phyloP scores from a whole-genome alignment of 2,329 filamentous ascomycete species.

The Chaetothyriales sp. region DNA sequence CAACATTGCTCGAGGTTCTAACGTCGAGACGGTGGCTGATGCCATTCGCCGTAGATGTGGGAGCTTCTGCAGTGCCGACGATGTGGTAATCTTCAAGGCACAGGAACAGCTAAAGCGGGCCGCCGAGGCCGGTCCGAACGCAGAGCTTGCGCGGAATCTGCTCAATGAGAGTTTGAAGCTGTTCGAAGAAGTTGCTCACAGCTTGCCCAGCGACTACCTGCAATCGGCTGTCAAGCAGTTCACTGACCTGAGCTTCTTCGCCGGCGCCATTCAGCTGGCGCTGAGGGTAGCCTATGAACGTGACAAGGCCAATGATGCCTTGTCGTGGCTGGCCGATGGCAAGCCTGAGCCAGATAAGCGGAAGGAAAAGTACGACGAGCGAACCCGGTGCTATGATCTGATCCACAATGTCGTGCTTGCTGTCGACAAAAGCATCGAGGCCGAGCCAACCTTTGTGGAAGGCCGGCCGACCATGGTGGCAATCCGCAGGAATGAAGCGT shows the following conservation, averaged over 20 bases:
- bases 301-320: constrained; percentile 73
- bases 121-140: constrained; percentile 60
- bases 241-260: constrained; percentile 72
- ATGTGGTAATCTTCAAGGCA: constrained; percentile 96
- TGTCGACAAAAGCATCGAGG: constrained; percentile 57
- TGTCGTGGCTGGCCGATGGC: constrained; percentile 78
- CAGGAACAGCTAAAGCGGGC: constrained; percentile 89
- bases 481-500: constrained; percentile 74
- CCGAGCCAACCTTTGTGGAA: constrained; percentile 60
- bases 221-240: constrained; percentile 67
- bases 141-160: constrained; percentile 61
- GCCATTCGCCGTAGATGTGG: constrained; percentile 83
- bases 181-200: constrained; percentile 78
- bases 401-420: constrained; percentile 67
- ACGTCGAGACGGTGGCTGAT: constrained; percentile 93
- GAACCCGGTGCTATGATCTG: constrained; percentile 73
- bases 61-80: constrained; percentile 93
- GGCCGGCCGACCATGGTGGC: constrained; percentile 62
- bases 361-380: constrained; percentile 50
- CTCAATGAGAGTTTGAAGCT: constrained; percentile 79
- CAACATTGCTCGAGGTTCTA: constrained; percentile 85
- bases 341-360: constrained; percentile 60
- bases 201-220: constrained; percentile 67
- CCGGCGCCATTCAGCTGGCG: constrained; percentile 79
- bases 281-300: constrained; percentile 69